Evolutionary conservation across 257 asterid species (phyloP), one percentile per base, ranked within the genome.

Genomic region (Eustoma russellianum): DNA sequence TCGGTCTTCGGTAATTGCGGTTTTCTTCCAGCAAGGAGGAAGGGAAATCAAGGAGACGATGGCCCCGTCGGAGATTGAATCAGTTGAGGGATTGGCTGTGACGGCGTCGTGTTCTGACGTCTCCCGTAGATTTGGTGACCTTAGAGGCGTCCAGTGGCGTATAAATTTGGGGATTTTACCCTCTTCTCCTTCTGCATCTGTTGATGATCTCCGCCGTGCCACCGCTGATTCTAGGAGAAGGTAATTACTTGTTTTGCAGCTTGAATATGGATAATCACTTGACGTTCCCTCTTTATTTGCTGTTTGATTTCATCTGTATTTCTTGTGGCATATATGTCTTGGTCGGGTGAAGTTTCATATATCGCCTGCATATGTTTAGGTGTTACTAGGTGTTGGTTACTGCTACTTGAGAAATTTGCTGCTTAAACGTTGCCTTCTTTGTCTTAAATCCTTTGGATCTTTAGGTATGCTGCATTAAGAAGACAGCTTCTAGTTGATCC

Each of bases 61-160:
- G 52, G 41, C 56, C 19, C 35, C 67, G 34, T 41, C 7, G 55
- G 49, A 46, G 19, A 41, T 55, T 43, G 68, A 47, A 45, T 16
- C 62, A 7, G 47, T 48, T 15, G 56, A 11, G 11, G 61, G 61
- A 56, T 78, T 71, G 74, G 45, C 59, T 40, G 85, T 73, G 66
- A 59, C 75, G 60, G 43, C 60, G 30, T 69, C 79, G 51, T 46
- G 59, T 45, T 46, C 71, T 41, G 67, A 48, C 33, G 57, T 13
- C 54, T 72, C 75, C 10, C 70, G 74, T 60, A 70, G 76, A 49
- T 82, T 78, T 66, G 68, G 69, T 46, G 76, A 78, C 72, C 86
- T 92, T 7, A 77, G 98, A 88, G 88, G 98, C 53, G 83, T 88
- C 16, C 82, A 63, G 79, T 92, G 98, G 98, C 95, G 98, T 50